Evolutionary conservation across 2,329 filamentous ascomycete species (phyloP).

Genomic region (Talaromyces funiculosus): DNA sequence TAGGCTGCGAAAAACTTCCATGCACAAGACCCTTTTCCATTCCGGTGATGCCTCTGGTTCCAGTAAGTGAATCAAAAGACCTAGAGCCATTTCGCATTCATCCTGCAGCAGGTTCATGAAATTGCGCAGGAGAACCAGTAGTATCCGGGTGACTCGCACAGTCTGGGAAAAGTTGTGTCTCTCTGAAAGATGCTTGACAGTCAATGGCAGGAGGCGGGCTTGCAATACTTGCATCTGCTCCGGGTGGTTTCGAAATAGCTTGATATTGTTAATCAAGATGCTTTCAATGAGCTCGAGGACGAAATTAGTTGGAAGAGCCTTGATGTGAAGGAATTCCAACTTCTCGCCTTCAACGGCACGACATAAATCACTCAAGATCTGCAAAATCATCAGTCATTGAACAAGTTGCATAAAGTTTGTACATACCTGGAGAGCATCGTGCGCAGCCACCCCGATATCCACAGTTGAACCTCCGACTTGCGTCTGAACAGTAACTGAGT

Average conservation of each 20-base stretch:
- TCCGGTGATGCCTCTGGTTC: conserved; percentile 71
- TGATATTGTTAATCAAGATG: conserved; percentile 77
- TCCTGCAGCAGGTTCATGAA: conserved; percentile 68
- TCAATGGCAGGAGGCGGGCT: conserved; percentile 72
- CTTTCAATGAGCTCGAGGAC: conserved; percentile 90
- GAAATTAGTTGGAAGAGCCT: conserved; percentile 72
- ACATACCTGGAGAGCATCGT: conserved; percentile 72
- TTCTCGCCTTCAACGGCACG: conserved; percentile 78
- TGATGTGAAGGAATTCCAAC: conserved; percentile 74
- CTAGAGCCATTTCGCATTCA: conserved; percentile 78
- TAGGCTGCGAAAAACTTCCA: conserved; percentile 83
- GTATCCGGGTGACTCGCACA: conserved; percentile 72
- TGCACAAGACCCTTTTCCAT: conserved; percentile 85
- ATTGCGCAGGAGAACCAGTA: conserved; percentile 73
- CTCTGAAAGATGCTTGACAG: conserved; percentile 71
- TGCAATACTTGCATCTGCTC: conserved; percentile 78
- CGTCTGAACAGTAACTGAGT: conserved; percentile 55
- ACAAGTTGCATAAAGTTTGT: background rate
- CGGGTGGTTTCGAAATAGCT: conserved; percentile 68
- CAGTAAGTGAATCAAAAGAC: conserved; percentile 75
- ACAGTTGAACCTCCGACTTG: conserved; percentile 60
- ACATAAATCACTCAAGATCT: conserved; percentile 86
- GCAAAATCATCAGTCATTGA: conserved; percentile 13
- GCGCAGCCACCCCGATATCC: conserved; percentile 65
- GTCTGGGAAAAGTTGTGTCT: conserved; percentile 74